Conservation (phyloP, 2,329 filamentous ascomycete genomes). For the Talaromyces sp. region DNA sequence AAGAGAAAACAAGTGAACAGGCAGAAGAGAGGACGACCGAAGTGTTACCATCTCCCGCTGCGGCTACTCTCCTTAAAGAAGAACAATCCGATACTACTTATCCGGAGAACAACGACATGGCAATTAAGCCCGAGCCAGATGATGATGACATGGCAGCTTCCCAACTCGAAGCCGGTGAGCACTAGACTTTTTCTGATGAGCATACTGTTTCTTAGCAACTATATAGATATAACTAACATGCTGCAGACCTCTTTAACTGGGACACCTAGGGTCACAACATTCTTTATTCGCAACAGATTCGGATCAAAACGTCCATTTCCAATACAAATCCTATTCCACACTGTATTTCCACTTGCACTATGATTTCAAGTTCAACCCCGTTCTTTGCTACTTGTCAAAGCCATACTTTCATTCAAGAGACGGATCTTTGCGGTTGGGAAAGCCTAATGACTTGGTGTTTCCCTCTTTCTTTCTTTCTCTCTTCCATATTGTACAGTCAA, state of each 20-base stretch:
- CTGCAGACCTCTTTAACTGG: slow-evolving; percentile 2
- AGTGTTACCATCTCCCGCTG: not conserved
- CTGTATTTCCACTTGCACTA: not conserved
- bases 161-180: not conserved
- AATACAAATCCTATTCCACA: not conserved
- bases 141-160: not conserved
- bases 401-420: not conserved
- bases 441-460: not conserved
- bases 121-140: not conserved
- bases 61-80: not conserved
- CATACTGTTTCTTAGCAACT: not conserved
- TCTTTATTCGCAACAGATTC: not conserved
- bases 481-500: not conserved
- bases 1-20: not conserved
- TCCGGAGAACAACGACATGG: not conserved
- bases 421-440: not conserved
- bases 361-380: not conserved
- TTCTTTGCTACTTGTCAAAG: not conserved
- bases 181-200: not conserved
- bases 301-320: not conserved
- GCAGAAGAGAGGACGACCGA: not conserved
- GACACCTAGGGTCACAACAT: not conserved
- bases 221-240: not conserved
- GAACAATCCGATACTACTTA: not conserved
- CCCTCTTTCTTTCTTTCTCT: too few relatives aligned